Percentiles rank a stretch among this genome's conserved stretches.
phyloP scores from a whole-genome alignment of 805 yeast genomes.

The Yamadazyma sp. region DNA sequence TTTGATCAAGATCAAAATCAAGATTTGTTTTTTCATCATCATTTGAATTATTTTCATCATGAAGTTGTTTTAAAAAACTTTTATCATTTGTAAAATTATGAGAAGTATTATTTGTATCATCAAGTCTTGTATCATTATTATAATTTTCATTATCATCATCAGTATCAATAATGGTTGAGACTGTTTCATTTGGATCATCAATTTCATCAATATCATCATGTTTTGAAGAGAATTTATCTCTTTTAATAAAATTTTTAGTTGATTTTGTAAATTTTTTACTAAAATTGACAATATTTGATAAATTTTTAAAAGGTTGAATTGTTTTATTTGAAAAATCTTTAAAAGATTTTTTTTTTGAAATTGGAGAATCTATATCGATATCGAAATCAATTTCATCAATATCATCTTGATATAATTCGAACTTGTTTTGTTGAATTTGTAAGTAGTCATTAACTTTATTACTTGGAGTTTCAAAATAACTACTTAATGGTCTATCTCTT shows the following conservation, averaged over 20 bases:
- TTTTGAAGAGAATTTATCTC: slow-evolving; percentile 11
- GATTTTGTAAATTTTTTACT: slow-evolving; percentile 15
- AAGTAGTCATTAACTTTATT: slow-evolving; percentile 6
- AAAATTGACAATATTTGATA: slow-evolving; percentile 19
- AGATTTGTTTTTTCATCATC: background rate
- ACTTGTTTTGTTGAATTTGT: slow-evolving; percentile 8
- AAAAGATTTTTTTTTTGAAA: slow-evolving; percentile 5
- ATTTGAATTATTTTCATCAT: background rate
- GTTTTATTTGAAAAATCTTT: slow-evolving; percentile 2
- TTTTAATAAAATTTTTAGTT: slow-evolving; percentile 15
- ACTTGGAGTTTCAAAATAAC: slow-evolving; percentile 41
- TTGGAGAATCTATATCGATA: slow-evolving; percentile 4
- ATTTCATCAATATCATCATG: slow-evolving; percentile 11
- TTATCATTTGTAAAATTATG: background rate
- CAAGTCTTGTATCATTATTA: slow-evolving; percentile 15
- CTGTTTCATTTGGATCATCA: slow-evolving; percentile 14
- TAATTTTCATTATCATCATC: slow-evolving; percentile 15
- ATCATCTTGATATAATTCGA: slow-evolving; percentile 3
- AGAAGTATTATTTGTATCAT: slow-evolving; percentile 9
- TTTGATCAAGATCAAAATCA: background rate
- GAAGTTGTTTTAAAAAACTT: background rate
- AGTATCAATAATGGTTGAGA: slow-evolving; percentile 15
- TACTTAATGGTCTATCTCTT: slow-evolving; percentile 29
- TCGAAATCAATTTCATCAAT: slow-evolving; percentile 5
- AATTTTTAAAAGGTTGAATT: slow-evolving; percentile 18